Evolutionary conservation across 2,329 filamentous ascomycete species (phyloP), one percentile per base, ranked within the genome.

Genomic region (Botryotinia globosa): DNA sequence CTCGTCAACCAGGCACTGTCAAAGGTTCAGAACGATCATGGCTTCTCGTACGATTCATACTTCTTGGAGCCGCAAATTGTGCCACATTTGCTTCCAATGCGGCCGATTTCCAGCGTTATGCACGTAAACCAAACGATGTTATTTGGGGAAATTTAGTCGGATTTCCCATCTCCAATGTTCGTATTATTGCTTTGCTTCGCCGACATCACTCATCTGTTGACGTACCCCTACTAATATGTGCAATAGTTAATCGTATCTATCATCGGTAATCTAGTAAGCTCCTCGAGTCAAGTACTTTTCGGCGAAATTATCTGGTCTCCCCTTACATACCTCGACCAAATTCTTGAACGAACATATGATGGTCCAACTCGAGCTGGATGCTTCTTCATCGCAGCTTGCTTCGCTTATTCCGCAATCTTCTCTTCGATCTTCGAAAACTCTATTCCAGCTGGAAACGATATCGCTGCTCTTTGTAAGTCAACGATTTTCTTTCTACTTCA

Each of bases 101-200:
- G 5, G 81, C 83, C 0, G 83, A 85, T 75, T 82, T 85, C 62
- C 83, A 84, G 73, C 79, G 84, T 25, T 85, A 85, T 74, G 81
- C 84, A 0, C 76, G 70, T 0, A 81, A 80, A 59, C 81, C 82
- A 1, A 81, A 80, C 16, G 83, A 85, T 73, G 81, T 83, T 1
- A 78, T 85, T 29, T 44, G 81, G 7, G 83, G 82, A 1, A 82
- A 85, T 69, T 14, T 84, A 4, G 54, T 84, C 32, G 81, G 83
- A 32, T 84, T 84, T 70, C 83, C 83, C 0, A 22, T 84, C 0
- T 78, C 83, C 2, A 83, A 82, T 73, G 69, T 72, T 58, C 34
- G 69, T 72, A 56, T 56, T 32, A 16, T 29, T 29, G 14, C 12
- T 7, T 20, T 39, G 9, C 61, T 29, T 29, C 18, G 54, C 34